Evolutionary conservation across 2,329 filamentous ascomycete species (phyloP).

Genomic region (Pezizomycotina sp.): DNA sequence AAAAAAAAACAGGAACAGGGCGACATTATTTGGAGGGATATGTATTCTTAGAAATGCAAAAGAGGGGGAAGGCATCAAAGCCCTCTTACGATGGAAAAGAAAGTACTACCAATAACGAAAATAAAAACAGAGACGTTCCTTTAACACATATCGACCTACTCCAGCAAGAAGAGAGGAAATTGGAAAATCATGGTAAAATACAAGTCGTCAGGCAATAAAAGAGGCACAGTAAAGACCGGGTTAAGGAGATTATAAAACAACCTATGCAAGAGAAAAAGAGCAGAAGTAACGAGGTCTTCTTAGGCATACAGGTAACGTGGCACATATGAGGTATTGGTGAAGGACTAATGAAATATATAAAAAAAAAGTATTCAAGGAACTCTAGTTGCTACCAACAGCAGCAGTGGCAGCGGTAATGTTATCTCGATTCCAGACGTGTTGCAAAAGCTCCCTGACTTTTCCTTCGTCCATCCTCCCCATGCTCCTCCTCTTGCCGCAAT

Average conservation of each 20-base stretch:
- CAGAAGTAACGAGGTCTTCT: too few species aligned
- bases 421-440: conserved; percentile 20
- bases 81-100: too few species aligned
- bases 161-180: neutral
- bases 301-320: too few species aligned
- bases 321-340: too few species aligned
- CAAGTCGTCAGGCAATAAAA: too few species aligned
- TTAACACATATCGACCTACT: neutral
- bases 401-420: too few species aligned
- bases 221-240: too few species aligned
- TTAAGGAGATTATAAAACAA: too few species aligned
- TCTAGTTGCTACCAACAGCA: conserved; percentile 14
- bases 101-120: neutral
- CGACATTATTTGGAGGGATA: neutral
- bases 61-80: neutral
- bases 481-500: conserved; percentile 3
- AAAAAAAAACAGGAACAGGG: neutral
- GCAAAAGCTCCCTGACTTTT: conserved; percentile 15
- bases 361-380: conserved; percentile 17
- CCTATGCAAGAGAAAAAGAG: too few species aligned
- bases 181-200: too few species aligned
- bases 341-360: too few species aligned
- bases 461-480: conserved; percentile 14
- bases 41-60: neutral
- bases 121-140: neutral